Base-by-base conservation (phyloP, 352 stramenopile genomes). In the Phytophthora gonapodyides region DNA sequence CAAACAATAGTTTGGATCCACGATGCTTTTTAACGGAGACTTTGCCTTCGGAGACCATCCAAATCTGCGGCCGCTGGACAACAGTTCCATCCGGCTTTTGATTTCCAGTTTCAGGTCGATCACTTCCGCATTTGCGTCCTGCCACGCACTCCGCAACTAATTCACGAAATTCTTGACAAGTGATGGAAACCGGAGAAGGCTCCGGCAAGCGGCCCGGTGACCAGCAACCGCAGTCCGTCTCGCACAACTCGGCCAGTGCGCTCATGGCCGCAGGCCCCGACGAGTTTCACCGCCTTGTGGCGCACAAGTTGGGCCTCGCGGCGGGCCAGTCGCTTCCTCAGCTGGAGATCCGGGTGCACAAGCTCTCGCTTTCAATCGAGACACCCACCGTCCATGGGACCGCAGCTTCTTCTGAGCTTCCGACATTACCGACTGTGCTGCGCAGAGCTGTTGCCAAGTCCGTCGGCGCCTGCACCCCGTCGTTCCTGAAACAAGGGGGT, bases 341-440 rank as follows among this genome's bases (percentile, higher is more conserved):
- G 31, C 38, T 82, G 13, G 65, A 83, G 24, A 77, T 86, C 21
- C 76, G 76, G 10, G 50, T 80, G 16, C 47, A 57, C 10, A 34
- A 70, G 36, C 44, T 86, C 19, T 76, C 76, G 16, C 52, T 82
- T 45, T 61, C 62, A 9, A 68, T 75, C 3, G 38, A 74, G 33
- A 63, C 56, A 4, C 7, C 49, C 2, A 27, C 41, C 10, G 27
- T 45, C 2, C 53, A 52, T 51, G 51, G 71, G 0, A 40, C 44
- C 5, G 13, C 48, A 31, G 21, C 33, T 1, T 58, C 49, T 19
- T 49, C 49, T 1, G 58, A 74, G 36, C 61, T 85, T 13, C 73
- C 73, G n/a, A 82, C 73, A 2, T 64, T 82, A 19, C 52, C 57
- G 2, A 71, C 40, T 10, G 64, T 71, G 24, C 45, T 68, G 16